Evolutionary conservation across 768 basidiomycete species (phyloP), one percentile per base, ranked within the genome.

Genomic region (Paxillus ammoniavirescens): DNA sequence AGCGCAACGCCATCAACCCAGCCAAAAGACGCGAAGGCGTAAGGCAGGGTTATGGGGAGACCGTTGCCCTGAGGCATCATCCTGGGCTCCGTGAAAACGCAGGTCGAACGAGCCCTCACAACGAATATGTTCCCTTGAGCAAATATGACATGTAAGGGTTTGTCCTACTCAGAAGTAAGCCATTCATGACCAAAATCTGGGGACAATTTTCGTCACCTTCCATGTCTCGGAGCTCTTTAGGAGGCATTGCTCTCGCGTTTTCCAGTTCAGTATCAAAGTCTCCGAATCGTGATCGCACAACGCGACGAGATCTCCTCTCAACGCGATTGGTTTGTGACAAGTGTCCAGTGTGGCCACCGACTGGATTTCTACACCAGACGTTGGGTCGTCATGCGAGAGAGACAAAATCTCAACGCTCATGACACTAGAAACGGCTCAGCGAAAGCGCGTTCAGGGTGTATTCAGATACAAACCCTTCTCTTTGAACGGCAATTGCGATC

Each of bases 1-100:
- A 80, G 74, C 2, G 77, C 77, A 36, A 83, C 73, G 8, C 81
- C 80, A 49, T 87, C 86, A 13, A 86, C 77, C 86, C 86, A 87
- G 14, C 86, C 86, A 58, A 86, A 86, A 3, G 81, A 80, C 1
- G 75, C 77, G 37, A 75, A 62, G 0, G 78, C 72, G 1, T 61
- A 49, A 50, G 79, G 75, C 0, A 70, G 52, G 4, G 53, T 49
- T 4, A 48, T 50, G 31, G 59, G 47, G 10, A 64, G 61, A 28
- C 56, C 26, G 8, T 59, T 42, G 0, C 52, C 57, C 8, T 58
- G 58, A 23, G 59, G 36, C 8, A 54, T 56, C 28, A 85, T 73
- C 2, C 52, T 57, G 0, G 84, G 83, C 13, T 72, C 66, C 2
- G 74, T 72, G 53, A 86, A 88, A 8, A 85, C 71, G 52, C 80